Conservation (phyloP, 768 basidiomycete species). For the Mycena capillaripes region DNA sequence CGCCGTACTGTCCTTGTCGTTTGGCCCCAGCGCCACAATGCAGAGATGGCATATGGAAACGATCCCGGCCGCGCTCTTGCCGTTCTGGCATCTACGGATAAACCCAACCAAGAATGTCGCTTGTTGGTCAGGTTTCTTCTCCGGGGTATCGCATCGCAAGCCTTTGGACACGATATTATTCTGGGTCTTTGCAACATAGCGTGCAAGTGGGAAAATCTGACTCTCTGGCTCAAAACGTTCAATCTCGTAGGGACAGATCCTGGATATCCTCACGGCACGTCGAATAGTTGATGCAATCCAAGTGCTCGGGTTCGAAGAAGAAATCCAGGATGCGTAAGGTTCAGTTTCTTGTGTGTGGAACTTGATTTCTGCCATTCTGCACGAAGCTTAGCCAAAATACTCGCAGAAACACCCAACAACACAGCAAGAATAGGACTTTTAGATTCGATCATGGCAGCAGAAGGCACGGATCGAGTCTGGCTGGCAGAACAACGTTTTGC, state of each 20-base stretch:
- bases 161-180: neutral
- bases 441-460: no score
- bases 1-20: constrained; percentile 23
- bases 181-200: constrained; percentile 9
- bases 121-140: constrained; percentile 12
- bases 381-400: neutral
- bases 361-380: neutral
- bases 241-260: neutral
- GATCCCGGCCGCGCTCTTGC: neutral
- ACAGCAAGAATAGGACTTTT: constrained; percentile 4
- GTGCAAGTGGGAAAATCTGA: neutral
- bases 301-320: neutral
- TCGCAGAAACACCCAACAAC: neutral
- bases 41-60: constrained; percentile 10
- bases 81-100: neutral
- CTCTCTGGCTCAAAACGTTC: constrained; percentile 14
- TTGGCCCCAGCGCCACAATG: constrained; percentile 5
- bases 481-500: no score
- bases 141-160: neutral
- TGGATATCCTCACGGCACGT: neutral
- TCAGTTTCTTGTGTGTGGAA: neutral
- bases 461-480: no score
- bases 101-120: neutral
- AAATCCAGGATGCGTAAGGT: constrained; percentile 1
- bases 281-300: constrained; percentile 14